These are phyloP conservation scores for Acanthamoeba triangularis DNA, from an alignment of 208 protist genomes.

Conservation along the genomic window DNA sequence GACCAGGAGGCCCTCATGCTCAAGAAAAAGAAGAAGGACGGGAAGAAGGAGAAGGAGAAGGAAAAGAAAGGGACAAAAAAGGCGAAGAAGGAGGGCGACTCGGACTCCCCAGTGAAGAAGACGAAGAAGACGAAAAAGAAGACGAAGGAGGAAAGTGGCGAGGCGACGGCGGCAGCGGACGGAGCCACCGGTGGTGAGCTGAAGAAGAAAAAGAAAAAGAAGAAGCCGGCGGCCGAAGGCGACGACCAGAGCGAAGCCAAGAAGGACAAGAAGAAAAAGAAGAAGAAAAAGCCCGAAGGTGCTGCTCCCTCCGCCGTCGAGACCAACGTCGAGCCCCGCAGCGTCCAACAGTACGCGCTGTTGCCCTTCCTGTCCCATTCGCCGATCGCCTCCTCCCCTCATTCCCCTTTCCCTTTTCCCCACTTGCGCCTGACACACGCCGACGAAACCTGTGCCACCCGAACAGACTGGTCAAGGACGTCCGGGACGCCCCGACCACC, in stretches of 20 bases:
- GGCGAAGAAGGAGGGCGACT: neutral
- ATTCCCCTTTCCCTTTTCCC: too few relatives aligned
- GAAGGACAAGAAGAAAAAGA: conserved; percentile 34
- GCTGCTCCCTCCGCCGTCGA: neutral
- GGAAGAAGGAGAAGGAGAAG: neutral
- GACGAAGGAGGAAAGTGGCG: too few relatives aligned
- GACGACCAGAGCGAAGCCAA: neutral
- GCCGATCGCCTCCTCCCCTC: too few relatives aligned
- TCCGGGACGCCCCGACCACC: neutral
- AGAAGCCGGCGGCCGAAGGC: neutral
- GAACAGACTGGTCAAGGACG: neutral
- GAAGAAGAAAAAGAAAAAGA: conserved; percentile 4
- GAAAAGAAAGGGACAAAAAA: neutral
- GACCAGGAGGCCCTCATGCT: too few relatives aligned
- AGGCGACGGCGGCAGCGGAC: too few relatives aligned
- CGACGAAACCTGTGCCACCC: too few relatives aligned
- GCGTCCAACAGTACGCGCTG: neutral
- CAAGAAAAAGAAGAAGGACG: neutral
- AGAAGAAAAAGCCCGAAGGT: neutral
- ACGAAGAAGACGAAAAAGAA: neutral
- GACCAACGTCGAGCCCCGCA: neutral
- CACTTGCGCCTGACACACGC: too few relatives aligned
- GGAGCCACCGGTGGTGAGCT: neutral
- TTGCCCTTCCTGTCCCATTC: neutral
- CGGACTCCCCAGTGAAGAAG: too few relatives aligned